Percentiles rank a stretch among this genome's conserved stretches.
These are phyloP conservation scores for Alternaria sp. DNA, from an alignment of 2,329 filamentous ascomycete genomes.

Conservation along the genomic window DNA sequence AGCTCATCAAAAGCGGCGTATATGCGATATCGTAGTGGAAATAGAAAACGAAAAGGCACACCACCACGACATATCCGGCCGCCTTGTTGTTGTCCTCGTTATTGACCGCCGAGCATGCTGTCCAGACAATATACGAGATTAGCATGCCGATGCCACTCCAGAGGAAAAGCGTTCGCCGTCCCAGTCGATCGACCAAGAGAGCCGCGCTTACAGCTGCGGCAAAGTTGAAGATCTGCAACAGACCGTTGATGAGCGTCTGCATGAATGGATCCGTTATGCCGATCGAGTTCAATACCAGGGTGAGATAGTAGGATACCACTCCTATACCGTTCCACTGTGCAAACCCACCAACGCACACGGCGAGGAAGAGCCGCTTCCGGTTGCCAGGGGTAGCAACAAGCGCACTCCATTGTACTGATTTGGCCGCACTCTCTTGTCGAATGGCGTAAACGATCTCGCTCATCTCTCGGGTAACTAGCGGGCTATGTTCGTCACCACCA, in stretches of 20 bases:
- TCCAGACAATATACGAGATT: constrained; percentile 41
- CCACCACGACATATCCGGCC: constrained; percentile 53
- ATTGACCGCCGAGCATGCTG: constrained; percentile 21
- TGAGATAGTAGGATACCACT: background rate
- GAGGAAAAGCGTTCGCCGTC: constrained; percentile 34
- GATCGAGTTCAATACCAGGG: background rate
- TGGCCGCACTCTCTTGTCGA: background rate
- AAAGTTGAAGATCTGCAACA: background rate
- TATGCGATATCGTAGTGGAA: constrained; percentile 2
- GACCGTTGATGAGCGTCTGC: background rate
- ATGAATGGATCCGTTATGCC: background rate
- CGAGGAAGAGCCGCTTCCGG: background rate
- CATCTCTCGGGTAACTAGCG: constrained; percentile 5
- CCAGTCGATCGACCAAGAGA: background rate
- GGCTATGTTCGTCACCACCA: constrained; percentile 43
- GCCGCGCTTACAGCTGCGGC: background rate
- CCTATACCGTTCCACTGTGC: background rate
- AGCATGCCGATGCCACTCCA: constrained; percentile 41
- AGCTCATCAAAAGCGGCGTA: constrained; percentile 44
- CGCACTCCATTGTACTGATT: constrained; percentile 2
- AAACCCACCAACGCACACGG: background rate
- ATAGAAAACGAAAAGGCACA: constrained; percentile 58
- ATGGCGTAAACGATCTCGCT: constrained; percentile 6
- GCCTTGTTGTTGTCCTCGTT: background rate
- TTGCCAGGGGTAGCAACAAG: constrained; percentile 4